Evolutionary conservation across 306 rosid genomes (phyloP), one percentile per base, ranked within the genome.

Genomic region (Acacia confusa): DNA sequence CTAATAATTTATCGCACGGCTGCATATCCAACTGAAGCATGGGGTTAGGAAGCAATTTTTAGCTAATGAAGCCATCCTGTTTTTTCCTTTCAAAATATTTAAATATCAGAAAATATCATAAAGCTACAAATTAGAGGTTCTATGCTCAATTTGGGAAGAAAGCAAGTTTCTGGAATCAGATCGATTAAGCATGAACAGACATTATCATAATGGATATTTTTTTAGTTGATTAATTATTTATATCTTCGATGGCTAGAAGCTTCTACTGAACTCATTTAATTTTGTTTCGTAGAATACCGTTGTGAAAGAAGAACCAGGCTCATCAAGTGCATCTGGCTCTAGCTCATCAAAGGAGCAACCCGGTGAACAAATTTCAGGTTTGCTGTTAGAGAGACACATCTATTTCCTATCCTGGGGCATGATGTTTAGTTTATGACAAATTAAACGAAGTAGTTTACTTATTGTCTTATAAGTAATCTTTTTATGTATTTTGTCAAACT

Each of bases 261-360:
- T 77, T 80, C 57, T 70, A 19, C 74, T 52, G 22, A 87, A 70
- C 34, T 81, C 40, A 16, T 78, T 25, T 53, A n/a, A 61, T n/a
- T 44, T 48, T 79, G 67, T 83, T 88, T 58, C 22, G 78, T 88
- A 95, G 99, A 86, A 74, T 36, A 61, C 57, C 7, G 15, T 71
- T 77, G 84, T 44, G 34, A 88, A 86, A 82, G 85, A 83, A 85
- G 95, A 83, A 74, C 87, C 87, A 20, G 87, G 79, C 38, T 91
- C 91, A 43, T 83, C 91, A 30, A 88, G 85, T 86, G 84, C 78
- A 76, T 89, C 90, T 83, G 97, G 90, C 47, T 90, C 88, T 79
- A 88, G 89, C 86, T 84, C 91, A 6, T 85, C 89, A 4, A 95
- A 90, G 80, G 94, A 93, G 68, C 91, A 88, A 60, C 90, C 78